Evolutionary conservation across 1,284 basidiomycete genomes (phyloP).

Genomic region (Coniferiporia sulphurascens): DNA sequence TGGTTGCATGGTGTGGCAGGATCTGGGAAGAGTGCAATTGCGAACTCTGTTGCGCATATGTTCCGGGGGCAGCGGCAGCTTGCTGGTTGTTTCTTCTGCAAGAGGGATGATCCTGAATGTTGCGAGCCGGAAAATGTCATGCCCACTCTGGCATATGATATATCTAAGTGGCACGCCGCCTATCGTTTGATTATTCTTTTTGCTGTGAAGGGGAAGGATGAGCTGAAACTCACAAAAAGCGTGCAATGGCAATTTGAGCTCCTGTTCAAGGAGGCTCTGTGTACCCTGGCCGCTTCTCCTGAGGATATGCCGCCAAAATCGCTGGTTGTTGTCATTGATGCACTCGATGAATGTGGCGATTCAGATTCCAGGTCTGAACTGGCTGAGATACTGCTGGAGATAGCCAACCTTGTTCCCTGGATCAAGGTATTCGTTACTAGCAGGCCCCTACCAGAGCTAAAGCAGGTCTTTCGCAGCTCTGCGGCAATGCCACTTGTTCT

Average conservation of each 20-base stretch:
- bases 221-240: not conserved
- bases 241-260: not conserved
- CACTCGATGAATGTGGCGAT: conserved; percentile 1
- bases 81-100: conserved; percentile 21
- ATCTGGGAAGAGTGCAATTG: conserved; percentile 29
- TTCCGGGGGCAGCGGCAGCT: conserved; percentile 27
- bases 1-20: conserved; percentile 24
- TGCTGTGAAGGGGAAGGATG: not conserved
- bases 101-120: not conserved
- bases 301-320: not conserved
- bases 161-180: not conserved
- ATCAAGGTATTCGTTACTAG: conserved; percentile 3
- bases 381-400: not conserved
- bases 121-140: not conserved
- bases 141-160: conserved; percentile 1
- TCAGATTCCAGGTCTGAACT: not conserved
- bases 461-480: not conserved
- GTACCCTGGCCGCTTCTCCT: not conserved
- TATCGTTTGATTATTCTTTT: not conserved
- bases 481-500: not conserved
- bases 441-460: not conserved
- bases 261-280: not conserved
- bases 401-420: not conserved
- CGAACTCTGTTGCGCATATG: conserved; percentile 28
- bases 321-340: conserved; percentile 8